These are phyloP conservation scores for Vaccinium macrocarpon DNA, from an alignment of 148 eudicot species.

Conservation along the genomic window DNA sequence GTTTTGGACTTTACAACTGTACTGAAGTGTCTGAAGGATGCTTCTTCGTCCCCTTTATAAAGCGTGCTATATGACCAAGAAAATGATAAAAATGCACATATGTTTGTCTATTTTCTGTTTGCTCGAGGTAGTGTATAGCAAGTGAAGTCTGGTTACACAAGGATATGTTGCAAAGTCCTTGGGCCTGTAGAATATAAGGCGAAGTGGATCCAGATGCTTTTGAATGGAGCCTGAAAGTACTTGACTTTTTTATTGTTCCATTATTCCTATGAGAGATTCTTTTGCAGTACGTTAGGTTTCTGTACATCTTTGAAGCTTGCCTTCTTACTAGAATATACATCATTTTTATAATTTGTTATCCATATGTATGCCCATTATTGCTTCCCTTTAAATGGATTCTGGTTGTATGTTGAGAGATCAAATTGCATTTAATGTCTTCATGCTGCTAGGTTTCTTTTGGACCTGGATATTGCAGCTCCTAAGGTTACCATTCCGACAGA, in stretches of 20 bases:
- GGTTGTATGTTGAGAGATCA: background rate
- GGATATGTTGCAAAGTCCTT: background rate
- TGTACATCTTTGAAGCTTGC: background rate
- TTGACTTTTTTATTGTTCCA: background rate
- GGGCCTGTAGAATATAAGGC: constrained; percentile 1
- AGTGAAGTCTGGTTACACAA: background rate
- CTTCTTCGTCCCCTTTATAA: background rate
- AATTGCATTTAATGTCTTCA: constrained; percentile 9
- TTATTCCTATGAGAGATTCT: background rate
- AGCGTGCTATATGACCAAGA: background rate
- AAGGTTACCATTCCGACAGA: constrained; percentile 92
- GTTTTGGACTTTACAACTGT: background rate
- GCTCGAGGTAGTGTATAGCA: background rate
- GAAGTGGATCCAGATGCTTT: background rate
- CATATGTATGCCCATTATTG: background rate
- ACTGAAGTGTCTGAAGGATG: background rate
- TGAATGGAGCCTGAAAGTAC: background rate
- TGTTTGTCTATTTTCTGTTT: background rate
- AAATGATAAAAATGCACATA: background rate
- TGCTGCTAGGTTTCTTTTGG: constrained; percentile 75
- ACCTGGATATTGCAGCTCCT: constrained; percentile 98
- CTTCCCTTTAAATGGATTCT: background rate
- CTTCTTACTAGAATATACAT: background rate
- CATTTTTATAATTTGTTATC: background rate
- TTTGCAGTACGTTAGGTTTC: background rate